These are phyloP conservation scores for Atractiella rhizophila DNA, from an alignment of 768 basidiomycete species.

Conservation along the genomic window DNA sequence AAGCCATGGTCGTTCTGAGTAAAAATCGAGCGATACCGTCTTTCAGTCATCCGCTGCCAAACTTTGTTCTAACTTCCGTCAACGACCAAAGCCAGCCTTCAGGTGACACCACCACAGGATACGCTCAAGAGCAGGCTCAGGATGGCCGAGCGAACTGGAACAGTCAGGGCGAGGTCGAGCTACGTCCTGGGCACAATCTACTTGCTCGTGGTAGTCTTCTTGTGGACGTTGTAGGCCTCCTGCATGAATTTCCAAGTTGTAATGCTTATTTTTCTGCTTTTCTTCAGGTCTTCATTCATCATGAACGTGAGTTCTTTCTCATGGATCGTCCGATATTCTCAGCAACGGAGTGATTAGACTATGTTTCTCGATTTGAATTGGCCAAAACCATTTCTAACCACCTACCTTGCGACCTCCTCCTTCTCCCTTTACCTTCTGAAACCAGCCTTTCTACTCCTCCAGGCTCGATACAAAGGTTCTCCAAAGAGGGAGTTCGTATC, in stretches of 20 bases:
- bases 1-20: too few species aligned
- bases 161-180: background rate
- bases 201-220: conserved; percentile 20
- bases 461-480: too few species aligned
- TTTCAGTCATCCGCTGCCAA: too few species aligned
- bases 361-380: conserved; percentile 30
- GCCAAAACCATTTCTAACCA: conserved; percentile 27
- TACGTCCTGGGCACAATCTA: background rate
- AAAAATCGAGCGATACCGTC: too few species aligned
- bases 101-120: background rate
- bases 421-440: conserved; percentile 47
- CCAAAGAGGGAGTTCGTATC: too few species aligned
- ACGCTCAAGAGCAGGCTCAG: background rate
- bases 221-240: conserved; percentile 77
- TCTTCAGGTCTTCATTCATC: background rate
- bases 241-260: conserved; percentile 15
- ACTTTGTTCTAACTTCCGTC: too few species aligned
- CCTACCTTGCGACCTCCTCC: conserved; percentile 75
- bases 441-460: conserved; percentile 6
- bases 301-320: conserved; percentile 7
- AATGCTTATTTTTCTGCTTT: background rate
- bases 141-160: too few species aligned
- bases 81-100: too few species aligned
- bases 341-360: conserved; percentile 62
- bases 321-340: conserved; percentile 29